A percentile compares a stretch with the other conserved stretches of the same genome.
Evolutionary conservation across 352 stramenopile genomes (phyloP).

Genomic region (Phytophthora litchii): DNA sequence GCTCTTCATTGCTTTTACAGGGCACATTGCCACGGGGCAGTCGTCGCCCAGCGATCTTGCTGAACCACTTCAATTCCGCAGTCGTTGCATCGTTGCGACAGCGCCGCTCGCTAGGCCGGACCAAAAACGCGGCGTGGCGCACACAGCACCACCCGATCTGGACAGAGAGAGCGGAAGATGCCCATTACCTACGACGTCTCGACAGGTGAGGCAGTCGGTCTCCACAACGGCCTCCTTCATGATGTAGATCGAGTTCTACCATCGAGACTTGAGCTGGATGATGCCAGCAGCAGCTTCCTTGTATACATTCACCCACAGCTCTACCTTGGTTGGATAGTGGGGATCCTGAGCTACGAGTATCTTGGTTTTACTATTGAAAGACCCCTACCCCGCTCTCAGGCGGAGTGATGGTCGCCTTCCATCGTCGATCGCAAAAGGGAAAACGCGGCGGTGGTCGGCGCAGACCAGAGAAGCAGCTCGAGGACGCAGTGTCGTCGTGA

Average conservation of each 20-base stretch:
- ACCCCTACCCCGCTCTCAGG: constrained; percentile 22
- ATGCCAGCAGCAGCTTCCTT: too few relatives aligned
- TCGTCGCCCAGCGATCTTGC: too few relatives aligned
- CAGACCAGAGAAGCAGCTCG: constrained; percentile 36
- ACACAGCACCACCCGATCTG: constrained; percentile 29
- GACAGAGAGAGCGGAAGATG: constrained; percentile 32
- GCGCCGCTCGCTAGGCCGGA: constrained; percentile 19
- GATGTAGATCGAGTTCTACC: too few relatives aligned
- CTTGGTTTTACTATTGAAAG: constrained; percentile 23
- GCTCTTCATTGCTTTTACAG: too few relatives aligned
- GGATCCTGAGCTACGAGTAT: constrained; percentile 10
- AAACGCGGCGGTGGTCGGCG: constrained; percentile 32
- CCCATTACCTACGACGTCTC: constrained; percentile 21
- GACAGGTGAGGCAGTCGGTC: constrained; percentile 6
- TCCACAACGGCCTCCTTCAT: too few relatives aligned
- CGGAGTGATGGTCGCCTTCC: constrained; percentile 32
- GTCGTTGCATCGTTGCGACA: constrained; percentile 30
- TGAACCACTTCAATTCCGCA: constrained; percentile 17
- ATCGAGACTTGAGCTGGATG: too few relatives aligned
- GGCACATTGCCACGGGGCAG: too few relatives aligned
- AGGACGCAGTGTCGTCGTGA: constrained; percentile 31
- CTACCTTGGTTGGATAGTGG: too few relatives aligned
- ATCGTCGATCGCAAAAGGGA: constrained; percentile 45
- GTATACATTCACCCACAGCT: too few relatives aligned
- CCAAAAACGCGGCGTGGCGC: constrained; percentile 28